Evolutionary conservation across 1,139 yeast genomes (phyloP).

Genomic region (Petasospora rhodanensis): DNA sequence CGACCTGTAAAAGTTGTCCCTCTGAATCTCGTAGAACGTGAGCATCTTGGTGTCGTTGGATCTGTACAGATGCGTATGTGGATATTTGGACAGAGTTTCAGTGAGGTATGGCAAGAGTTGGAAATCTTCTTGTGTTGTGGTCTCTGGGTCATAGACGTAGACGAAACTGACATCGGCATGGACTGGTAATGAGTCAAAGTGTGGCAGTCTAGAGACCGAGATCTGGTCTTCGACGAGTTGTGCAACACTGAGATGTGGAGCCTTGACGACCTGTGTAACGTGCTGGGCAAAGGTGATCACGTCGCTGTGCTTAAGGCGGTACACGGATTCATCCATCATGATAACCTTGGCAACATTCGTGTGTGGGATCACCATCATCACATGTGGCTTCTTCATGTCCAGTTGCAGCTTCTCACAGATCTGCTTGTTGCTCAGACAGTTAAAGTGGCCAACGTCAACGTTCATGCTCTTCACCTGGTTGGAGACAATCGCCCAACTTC

Average conservation of each 20-base stretch:
- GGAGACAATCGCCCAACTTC: conserved; percentile 54
- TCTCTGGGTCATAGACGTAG: conserved; percentile 48
- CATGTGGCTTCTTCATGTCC: conserved; percentile 27
- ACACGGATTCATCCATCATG: conserved; percentile 20
- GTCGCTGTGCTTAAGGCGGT: conserved; percentile 21
- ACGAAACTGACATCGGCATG: conserved; percentile 41
- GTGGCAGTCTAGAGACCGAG: conserved; percentile 5
- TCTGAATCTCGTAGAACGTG: conserved; percentile 39
- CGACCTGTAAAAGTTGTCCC: conserved; percentile 36
- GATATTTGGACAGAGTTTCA: conserved; percentile 53
- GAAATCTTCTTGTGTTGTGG: conserved; percentile 54
- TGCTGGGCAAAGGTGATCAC: conserved; percentile 36
- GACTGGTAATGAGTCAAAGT: conserved; percentile 26
- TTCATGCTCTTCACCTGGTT: conserved; percentile 38
- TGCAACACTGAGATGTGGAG: conserved; percentile 35
- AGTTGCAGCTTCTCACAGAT: conserved; percentile 49
- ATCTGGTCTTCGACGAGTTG: conserved; percentile 20
- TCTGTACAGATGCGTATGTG: conserved; percentile 50
- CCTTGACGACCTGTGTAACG: conserved; percentile 31
- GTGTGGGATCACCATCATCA: conserved; percentile 37
- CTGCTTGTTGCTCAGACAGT: conserved; percentile 46
- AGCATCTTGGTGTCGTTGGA: conserved; percentile 43
- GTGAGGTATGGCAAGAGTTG: conserved; percentile 54
- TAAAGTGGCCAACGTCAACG: conserved; percentile 53
- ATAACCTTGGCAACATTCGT: conserved; percentile 33